Evolutionary conservation across 1,284 basidiomycete genomes (phyloP).

Genomic region (Puccinia coronata): DNA sequence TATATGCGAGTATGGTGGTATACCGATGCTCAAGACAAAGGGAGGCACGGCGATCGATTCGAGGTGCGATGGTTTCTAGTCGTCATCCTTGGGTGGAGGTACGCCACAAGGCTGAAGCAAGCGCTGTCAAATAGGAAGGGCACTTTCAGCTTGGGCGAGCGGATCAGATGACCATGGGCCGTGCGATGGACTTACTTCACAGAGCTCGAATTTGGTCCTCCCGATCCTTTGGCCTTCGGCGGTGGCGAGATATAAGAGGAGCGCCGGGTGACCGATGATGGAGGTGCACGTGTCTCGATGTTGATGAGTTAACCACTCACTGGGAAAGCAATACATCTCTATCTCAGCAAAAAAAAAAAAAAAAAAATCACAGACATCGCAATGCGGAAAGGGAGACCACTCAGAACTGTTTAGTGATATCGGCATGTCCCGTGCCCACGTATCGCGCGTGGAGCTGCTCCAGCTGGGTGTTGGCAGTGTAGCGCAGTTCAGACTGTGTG

Average conservation of each 20-base stretch:
- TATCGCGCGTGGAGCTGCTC: conserved; percentile 94
- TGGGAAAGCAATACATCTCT: conserved; percentile 57
- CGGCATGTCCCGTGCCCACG: conserved; percentile 90
- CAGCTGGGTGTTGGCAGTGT: conserved; percentile 89
- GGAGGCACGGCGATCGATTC: too few relatives aligned
- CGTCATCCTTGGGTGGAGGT: conserved; percentile 88
- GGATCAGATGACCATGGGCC: too few relatives aligned
- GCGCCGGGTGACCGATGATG: conserved; percentile 84
- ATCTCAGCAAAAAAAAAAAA: conserved; percentile 17
- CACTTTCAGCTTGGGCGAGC: too few relatives aligned
- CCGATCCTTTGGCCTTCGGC: conserved; percentile 90
- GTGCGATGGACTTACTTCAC: conserved; percentile 75
- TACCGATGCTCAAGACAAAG: too few relatives aligned
- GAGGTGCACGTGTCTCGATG: conserved; percentile 90
- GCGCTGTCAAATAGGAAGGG: conserved; percentile 64
- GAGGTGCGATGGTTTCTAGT: too few relatives aligned
- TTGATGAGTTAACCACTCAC: conserved; percentile 97
- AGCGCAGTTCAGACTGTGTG: conserved; percentile 78
- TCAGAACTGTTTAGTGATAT: conserved; percentile 81
- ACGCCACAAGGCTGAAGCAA: conserved; percentile 99
- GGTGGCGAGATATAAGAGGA: conserved; percentile 82
- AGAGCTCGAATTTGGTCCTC: conserved; percentile 89
- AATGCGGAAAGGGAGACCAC: not conserved
- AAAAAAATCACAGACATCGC: not conserved
- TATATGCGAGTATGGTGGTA: too few relatives aligned